Evolutionary conservation across 2,329 filamentous ascomycete species (phyloP), one percentile per base, ranked within the genome.

Genomic region (Nectriaceae sp.): DNA sequence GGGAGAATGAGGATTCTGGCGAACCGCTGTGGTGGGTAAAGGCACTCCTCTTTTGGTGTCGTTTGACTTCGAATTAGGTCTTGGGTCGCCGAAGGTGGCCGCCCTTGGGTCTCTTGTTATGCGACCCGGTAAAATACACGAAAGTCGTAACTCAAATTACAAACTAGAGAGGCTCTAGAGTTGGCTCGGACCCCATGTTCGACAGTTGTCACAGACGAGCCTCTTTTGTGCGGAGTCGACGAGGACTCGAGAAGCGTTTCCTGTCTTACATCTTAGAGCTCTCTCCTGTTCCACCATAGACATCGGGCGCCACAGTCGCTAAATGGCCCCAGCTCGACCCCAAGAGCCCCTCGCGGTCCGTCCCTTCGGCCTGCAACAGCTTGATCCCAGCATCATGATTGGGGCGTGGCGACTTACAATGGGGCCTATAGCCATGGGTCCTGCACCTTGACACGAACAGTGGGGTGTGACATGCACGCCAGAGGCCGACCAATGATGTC

Each of bases 371-470:
- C n/a, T n/a, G n/a, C n/a, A n/a, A n/a, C n/a, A n/a, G n/a, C n/a
- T n/a, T n/a, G n/a, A n/a, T n/a, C n/a, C n/a, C n/a, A n/a, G n/a
- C n/a, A n/a, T n/a, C n/a, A n/a, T n/a, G n/a, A n/a, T n/a, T n/a
- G n/a, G n/a, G n/a, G n/a, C n/a, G n/a, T n/a, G n/a, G n/a, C n/a
- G n/a, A n/a, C n/a, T n/a, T n/a, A n/a, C n/a, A n/a, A n/a, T n/a
- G 26, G 26, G 26, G 26, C 26, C 26, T 31, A 31, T 8, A 31
- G 26, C 26, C 8, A 8, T 15, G 26, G 8, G 10, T 31, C 26
- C 35, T 43, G 40, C 35, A 39, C 36, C 45, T 52, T 46, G 45
- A 45, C 49, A 52, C 40, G 49, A 52, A 52, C 49, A 52, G 49
- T 52, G 49, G 49, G 49, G 42, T 45, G 33, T 37, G 42, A 6